These are phyloP conservation scores for Asclepias syriaca DNA, from an alignment of 257 asterid genomes.

Conservation along the genomic window DNA sequence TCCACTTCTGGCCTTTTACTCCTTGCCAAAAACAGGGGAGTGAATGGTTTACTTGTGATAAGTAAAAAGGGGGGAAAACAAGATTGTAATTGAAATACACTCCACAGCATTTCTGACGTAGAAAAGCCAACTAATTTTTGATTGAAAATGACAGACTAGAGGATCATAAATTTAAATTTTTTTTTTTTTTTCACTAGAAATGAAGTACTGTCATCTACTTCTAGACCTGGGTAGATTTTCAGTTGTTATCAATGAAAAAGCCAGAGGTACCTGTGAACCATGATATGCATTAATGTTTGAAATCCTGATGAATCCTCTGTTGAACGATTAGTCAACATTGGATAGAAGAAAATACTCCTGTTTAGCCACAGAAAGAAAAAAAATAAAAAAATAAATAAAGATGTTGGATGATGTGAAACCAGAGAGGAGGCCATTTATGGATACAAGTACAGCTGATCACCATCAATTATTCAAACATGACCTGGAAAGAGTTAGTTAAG, in stretches of 20 bases:
- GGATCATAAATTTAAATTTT: neutral
- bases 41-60: neutral
- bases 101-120: neutral
- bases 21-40: neutral
- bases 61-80: neutral
- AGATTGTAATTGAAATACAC: neutral
- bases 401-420: neutral
- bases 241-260: neutral
- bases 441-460: neutral
- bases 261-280: neutral
- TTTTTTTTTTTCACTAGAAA: neutral
- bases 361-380: neutral
- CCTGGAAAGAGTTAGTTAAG: too few relatives aligned
- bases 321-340: slow-evolving; percentile 14
- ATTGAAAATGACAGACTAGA: neutral
- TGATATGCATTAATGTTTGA: neutral
- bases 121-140: neutral
- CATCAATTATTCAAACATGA: neutral
- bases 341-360: neutral
- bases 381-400: neutral
- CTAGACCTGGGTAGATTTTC: neutral
- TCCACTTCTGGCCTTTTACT: neutral
- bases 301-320: slow-evolving; percentile 8
- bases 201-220: neutral
- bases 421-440: neutral